Conservation (phyloP, 1,284 basidiomycete species). For the Trichosporon sp. region DNA sequence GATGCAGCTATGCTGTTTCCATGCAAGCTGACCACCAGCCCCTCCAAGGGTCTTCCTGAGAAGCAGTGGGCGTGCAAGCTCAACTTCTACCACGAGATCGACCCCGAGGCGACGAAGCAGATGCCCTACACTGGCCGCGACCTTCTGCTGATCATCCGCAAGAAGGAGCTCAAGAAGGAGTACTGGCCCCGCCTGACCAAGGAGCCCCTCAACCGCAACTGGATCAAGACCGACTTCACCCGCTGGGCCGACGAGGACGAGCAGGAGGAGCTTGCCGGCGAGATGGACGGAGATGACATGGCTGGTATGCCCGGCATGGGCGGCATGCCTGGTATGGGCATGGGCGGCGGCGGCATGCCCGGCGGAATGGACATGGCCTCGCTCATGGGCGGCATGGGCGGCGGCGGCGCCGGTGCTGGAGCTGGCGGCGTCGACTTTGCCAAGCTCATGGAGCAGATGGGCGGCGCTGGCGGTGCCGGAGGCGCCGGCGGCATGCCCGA, state of each 20-base stretch:
- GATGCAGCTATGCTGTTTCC: background rate
- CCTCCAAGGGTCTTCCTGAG: slow-evolving; percentile 56
- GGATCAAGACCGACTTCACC: slow-evolving; percentile 83
- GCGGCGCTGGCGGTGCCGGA: slow-evolving; percentile 46
- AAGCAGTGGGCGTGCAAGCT: slow-evolving; percentile 68
- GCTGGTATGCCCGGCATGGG: no score
- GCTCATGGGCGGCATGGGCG: slow-evolving; percentile 48
- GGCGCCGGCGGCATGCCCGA: slow-evolving; percentile 48
- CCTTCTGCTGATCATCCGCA: slow-evolving; percentile 65
- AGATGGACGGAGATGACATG: background rate
- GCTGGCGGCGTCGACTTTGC: slow-evolving; percentile 53
- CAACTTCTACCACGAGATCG: slow-evolving; percentile 67
- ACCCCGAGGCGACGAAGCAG: slow-evolving; percentile 67
- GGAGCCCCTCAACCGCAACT: slow-evolving; percentile 63
- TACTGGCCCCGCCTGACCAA: slow-evolving; percentile 89
- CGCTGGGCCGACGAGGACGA: slow-evolving; percentile 91
- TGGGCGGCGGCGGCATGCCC: slow-evolving; percentile 20
- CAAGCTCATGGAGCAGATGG: slow-evolving; percentile 49
- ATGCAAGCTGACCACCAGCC: slow-evolving; percentile 38
- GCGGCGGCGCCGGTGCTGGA: slow-evolving; percentile 50
- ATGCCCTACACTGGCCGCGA: slow-evolving; percentile 61
- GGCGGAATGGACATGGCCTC: slow-evolving; percentile 28
- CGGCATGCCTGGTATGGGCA: slow-evolving; percentile 41
- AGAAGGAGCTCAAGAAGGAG: slow-evolving; percentile 68
- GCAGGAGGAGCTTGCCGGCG: slow-evolving; percentile 59